Evolutionary conservation across 768 basidiomycete genomes (phyloP), one percentile per base, ranked within the genome.

Genomic region (Artomyces pyxidatus): DNA sequence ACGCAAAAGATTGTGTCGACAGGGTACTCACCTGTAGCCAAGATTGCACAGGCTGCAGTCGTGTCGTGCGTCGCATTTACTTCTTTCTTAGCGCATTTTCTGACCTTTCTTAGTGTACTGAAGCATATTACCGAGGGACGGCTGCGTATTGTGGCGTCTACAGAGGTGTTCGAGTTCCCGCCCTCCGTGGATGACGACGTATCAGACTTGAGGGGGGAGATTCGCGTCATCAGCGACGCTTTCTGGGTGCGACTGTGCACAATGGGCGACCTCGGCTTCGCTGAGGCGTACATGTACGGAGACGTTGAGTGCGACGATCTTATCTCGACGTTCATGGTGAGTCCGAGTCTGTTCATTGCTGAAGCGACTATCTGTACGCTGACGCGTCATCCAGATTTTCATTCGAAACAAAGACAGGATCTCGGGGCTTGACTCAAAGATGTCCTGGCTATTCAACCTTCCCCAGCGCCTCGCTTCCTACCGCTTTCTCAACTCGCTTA

Each of bases 211-310:
- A 6, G 23, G 0, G 52, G 30, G 2, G 48, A 53, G 38, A 17
- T 53, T n/a, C 49, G 37, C n/a, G 45, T 54, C 26, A 10, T 54
- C 29, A 54, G 47, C 12, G 49, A 54, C n/a, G 42, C 47, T 46
- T 51, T 49, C 44, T 48, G 60, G 61, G 48, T 53, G 26, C 50
- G 51, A 19, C 26, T 51, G 32, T 58, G 39, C 23, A 47, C 43
- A 5, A 48, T 44, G 45, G 22, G 41, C 23, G 54, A 58, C 39
- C 21, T 58, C 6, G 56, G 56, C 19, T 54, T 61, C 27, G 43
- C 58, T 2, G 60, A 61, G 35, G 56, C 52, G 9, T 61, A 58
- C 49, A 59, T 61, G 58, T 48, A 45, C n/a, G 56, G 52, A 1
- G 60, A 61, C 6, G 50, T 56, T 42, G 50, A 47, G 11, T 47